phyloP scores from a whole-genome alignment of 257 asterid species.

The Salvia rosmarinus region DNA sequence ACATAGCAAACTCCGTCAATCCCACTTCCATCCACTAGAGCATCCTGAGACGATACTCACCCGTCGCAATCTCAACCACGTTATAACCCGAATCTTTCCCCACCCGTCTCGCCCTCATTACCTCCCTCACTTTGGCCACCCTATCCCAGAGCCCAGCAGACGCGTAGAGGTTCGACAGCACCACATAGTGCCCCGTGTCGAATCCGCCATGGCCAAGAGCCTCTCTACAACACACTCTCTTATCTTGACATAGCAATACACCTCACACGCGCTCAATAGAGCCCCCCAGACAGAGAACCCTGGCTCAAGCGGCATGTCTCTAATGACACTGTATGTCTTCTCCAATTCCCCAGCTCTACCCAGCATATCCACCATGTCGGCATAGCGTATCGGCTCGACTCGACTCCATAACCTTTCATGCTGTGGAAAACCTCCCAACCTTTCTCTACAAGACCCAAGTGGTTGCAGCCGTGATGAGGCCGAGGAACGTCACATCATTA shows the following conservation, averaged over 20 bases:
- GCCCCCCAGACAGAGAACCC: constrained; percentile 73
- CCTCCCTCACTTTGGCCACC: constrained; percentile 51
- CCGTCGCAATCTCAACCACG: constrained; percentile 15
- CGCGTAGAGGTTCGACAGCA: constrained; percentile 71
- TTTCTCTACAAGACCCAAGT: constrained; percentile 58
- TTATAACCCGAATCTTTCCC: constrained; percentile 53
- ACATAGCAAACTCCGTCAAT: constrained; percentile 44
- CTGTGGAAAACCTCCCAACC: constrained; percentile 63
- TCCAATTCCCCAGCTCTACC: constrained; percentile 59
- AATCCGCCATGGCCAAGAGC: constrained; percentile 51
- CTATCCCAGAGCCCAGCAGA: constrained; percentile 56
- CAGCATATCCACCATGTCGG: constrained; percentile 59
- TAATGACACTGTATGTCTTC: constrained; percentile 50
- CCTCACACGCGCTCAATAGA: constrained; percentile 61
- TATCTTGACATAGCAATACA: constrained; percentile 44
- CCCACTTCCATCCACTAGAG: constrained; percentile 46
- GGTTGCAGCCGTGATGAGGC: constrained; percentile 71
- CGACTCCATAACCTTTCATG: constrained; percentile 49
- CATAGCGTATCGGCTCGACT: constrained; percentile 58
- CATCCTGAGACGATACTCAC: constrained; percentile 46
- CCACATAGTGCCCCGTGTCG: constrained; percentile 61
- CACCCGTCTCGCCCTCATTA: constrained; percentile 54
- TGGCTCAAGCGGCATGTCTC: constrained; percentile 54
- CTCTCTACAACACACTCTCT: constrained; percentile 63
- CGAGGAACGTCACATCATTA: constrained; percentile 62